These are phyloP conservation scores for Rosa chinensis DNA, from an alignment of 306 rosid species.

Conservation along the genomic window DNA sequence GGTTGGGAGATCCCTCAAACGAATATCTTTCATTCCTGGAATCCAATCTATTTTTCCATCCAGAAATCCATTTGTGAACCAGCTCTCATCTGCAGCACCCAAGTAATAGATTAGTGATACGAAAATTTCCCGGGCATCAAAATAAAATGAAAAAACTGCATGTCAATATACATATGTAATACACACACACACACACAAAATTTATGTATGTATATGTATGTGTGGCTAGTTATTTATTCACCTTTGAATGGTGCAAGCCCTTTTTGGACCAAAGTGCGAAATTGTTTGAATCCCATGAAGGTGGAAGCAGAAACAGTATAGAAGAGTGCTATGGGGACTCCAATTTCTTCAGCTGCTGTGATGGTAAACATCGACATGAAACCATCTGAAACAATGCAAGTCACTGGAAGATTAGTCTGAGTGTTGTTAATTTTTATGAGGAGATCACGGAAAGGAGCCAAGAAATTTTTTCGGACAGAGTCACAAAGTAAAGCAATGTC, in stretches of 20 bases:
- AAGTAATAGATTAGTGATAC: background rate
- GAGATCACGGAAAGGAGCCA: background rate
- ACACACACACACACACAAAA: no score
- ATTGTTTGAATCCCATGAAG: conserved; percentile 3
- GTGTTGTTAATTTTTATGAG: background rate
- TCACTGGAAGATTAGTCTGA: background rate
- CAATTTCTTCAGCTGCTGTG: conserved; percentile 10
- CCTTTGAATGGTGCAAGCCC: conserved; percentile 15
- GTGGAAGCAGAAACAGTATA: background rate
- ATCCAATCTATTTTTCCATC: conserved; percentile 6
- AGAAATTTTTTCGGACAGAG: background rate
- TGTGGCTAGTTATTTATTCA: background rate
- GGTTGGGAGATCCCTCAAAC: conserved; percentile 8
- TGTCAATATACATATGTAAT: background rate
- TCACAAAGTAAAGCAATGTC: background rate
- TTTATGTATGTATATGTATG: background rate
- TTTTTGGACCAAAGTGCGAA: conserved; percentile 7
- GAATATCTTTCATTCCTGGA: background rate
- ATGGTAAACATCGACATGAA: conserved; percentile 4
- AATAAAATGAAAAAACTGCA: background rate
- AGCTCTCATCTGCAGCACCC: background rate
- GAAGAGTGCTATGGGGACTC: background rate
- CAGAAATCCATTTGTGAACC: background rate
- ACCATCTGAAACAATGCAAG: conserved; percentile 13
- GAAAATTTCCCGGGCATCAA: background rate